Conservation (phyloP, 768 basidiomycete genomes). For the Leccinum fibrillosum region DNA sequence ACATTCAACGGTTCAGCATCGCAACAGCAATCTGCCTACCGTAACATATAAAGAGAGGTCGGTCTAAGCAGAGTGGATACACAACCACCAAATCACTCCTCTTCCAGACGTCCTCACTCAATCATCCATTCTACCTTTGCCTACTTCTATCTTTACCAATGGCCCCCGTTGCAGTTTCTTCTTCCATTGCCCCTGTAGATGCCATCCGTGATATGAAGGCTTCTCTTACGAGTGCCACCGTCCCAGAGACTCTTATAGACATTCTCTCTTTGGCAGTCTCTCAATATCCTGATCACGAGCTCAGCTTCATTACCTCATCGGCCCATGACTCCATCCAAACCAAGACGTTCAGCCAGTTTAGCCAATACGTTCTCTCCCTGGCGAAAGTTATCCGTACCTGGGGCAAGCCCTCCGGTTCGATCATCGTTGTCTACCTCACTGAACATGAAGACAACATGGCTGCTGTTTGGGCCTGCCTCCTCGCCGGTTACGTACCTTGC, state of each 20-base stretch:
- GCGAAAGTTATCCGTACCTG: slow-evolving; percentile 22
- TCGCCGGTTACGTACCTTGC: slow-evolving; percentile 32
- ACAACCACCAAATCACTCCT: neutral
- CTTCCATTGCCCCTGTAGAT: slow-evolving; percentile 7
- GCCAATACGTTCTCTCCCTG: slow-evolving; percentile 13
- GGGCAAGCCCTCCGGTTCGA: slow-evolving; percentile 25
- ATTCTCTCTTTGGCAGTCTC: slow-evolving; percentile 20
- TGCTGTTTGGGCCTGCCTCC: slow-evolving; percentile 30
- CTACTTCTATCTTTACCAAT: slow-evolving; percentile 1
- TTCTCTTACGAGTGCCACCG: slow-evolving; percentile 7
- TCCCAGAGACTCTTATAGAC: slow-evolving; percentile 20
- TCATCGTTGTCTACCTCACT: slow-evolving; percentile 29
- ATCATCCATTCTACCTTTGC: neutral
- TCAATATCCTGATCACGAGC: slow-evolving; percentile 24
- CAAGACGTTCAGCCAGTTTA: slow-evolving; percentile 23
- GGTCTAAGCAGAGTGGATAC: slow-evolving; percentile 1
- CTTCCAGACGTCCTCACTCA: slow-evolving; percentile 1
- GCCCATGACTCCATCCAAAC: slow-evolving; percentile 29
- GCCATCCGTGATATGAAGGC: slow-evolving; percentile 12
- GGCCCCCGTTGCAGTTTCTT: slow-evolving; percentile 16
- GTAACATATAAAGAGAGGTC: slow-evolving; percentile 20
- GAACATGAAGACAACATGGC: slow-evolving; percentile 35
- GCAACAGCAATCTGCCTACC: neutral
- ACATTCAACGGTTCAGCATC: neutral
- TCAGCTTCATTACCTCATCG: slow-evolving; percentile 27